Conservation (phyloP, 73 alveolate genomes). For the Effrenium voratum region DNA sequence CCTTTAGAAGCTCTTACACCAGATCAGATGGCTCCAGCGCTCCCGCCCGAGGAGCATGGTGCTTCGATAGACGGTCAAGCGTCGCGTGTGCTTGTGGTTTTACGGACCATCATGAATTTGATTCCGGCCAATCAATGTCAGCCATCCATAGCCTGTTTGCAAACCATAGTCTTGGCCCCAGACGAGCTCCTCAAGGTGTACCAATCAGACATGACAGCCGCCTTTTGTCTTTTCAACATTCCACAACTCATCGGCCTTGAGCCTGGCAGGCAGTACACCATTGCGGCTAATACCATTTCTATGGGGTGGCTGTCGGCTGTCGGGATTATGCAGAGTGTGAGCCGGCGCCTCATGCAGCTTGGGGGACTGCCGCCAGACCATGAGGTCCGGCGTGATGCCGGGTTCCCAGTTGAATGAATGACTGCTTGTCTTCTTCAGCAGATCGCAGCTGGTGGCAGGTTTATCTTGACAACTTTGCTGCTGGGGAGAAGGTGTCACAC, state of each 20-base stretch:
- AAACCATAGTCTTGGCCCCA: not conserved
- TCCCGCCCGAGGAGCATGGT: not conserved
- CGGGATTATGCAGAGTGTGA: not conserved
- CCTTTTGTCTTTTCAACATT: not conserved
- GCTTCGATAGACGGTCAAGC: not conserved
- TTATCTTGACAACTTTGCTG: too few relatives aligned
- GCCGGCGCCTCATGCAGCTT: not conserved
- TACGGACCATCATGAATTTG: not conserved
- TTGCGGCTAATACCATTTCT: not conserved
- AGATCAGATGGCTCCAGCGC: not conserved
- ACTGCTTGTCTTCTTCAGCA: too few relatives aligned
- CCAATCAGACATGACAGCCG: not conserved
- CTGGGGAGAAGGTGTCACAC: too few relatives aligned
- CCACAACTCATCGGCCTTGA: not conserved
- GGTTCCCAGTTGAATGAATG: too few relatives aligned
- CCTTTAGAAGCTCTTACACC: not conserved
- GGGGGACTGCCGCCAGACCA: not conserved
- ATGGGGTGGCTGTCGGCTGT: constrained; percentile 16
- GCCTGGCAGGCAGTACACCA: not conserved
- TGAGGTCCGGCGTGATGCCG: not conserved
- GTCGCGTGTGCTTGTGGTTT: not conserved
- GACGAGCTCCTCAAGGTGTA: not conserved
- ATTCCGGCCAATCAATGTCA: not conserved
- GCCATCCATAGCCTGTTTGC: not conserved
- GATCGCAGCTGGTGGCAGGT: too few relatives aligned